Conservation (phyloP, 306 rosid species). For the Casuarina glauca region DNA sequence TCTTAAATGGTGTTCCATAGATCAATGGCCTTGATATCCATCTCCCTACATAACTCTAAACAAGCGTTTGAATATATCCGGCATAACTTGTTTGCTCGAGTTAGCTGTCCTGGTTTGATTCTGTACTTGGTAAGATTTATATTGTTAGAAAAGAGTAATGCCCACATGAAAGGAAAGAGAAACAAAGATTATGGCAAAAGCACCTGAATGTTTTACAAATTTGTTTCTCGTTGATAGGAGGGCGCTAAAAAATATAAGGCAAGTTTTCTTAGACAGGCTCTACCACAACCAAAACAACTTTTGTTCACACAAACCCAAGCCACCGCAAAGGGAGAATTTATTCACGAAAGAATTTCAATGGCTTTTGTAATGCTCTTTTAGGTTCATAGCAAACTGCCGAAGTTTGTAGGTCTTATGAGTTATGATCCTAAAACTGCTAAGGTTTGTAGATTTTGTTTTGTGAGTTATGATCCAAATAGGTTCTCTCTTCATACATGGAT, state of each 20-base stretch:
- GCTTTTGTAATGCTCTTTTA: no score
- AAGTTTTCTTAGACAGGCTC: slow-evolving; percentile 59
- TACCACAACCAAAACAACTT: slow-evolving; percentile 25
- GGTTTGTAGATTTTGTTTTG: no score
- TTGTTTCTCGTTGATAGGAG: slow-evolving; percentile 59
- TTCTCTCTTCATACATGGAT: no score
- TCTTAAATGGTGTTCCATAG: slow-evolving; percentile 54
- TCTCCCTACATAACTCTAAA: slow-evolving; percentile 54
- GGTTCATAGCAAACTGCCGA: no score
- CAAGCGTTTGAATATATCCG: slow-evolving; percentile 75
- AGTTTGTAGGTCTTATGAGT: no score
- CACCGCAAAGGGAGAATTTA: background rate
- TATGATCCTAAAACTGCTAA: no score
- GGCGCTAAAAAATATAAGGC: slow-evolving; percentile 57
- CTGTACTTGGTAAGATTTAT: slow-evolving; percentile 16
- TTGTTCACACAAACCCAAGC: slow-evolving; percentile 5
- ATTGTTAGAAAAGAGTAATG: background rate
- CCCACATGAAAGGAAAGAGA: background rate
- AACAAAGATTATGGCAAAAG: background rate
- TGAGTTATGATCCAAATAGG: no score
- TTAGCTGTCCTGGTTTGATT: background rate
- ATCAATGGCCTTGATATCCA: slow-evolving; percentile 57
- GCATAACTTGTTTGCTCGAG: slow-evolving; percentile 49
- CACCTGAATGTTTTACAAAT: slow-evolving; percentile 35
- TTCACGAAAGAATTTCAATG: no score